phyloP scores from a whole-genome alignment of 2,329 filamentous ascomycete genomes.

The Sordariomycetes sp. region DNA sequence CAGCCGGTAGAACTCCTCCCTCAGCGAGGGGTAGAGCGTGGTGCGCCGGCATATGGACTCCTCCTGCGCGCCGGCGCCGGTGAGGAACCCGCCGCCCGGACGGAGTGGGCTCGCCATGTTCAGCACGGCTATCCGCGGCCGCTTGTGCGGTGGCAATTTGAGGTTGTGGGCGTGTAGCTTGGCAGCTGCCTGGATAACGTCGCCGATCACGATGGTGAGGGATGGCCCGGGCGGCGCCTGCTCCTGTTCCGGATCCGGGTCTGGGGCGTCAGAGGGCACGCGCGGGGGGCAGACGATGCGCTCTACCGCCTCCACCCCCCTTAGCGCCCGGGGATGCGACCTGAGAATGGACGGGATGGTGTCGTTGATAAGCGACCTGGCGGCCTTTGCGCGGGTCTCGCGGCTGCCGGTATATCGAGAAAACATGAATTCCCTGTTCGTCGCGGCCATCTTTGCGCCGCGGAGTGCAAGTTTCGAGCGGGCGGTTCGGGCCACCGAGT shows the following conservation, averaged over 20 bases:
- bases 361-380: constrained; percentile 46
- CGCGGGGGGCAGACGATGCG: constrained; percentile 25
- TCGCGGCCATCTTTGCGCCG: too few species aligned
- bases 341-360: constrained; percentile 44
- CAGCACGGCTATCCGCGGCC: constrained; percentile 36
- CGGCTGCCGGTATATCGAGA: neutral
- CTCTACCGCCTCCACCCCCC: constrained; percentile 40
- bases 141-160: neutral
- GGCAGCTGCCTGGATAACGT: constrained; percentile 42
- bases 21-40: constrained; percentile 47
- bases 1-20: constrained; percentile 47
- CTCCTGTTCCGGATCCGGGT: constrained; percentile 14
- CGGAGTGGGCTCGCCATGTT: constrained; percentile 55
- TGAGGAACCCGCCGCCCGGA: constrained; percentile 50
- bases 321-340: constrained; percentile 41
- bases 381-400: constrained; percentile 38
- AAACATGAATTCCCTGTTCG: too few species aligned
- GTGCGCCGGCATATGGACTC: constrained; percentile 51
- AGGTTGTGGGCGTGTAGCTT: constrained; percentile 13
- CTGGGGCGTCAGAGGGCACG: neutral
- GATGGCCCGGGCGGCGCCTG: too few species aligned
- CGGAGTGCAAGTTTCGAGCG: too few species aligned
- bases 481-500: too few species aligned
- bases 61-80: constrained; percentile 49
- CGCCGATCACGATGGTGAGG: constrained; percentile 36